phyloP scores from a whole-genome alignment of 371 early-diverging fungal genomes.

The Capillidium heterosporum region DNA sequence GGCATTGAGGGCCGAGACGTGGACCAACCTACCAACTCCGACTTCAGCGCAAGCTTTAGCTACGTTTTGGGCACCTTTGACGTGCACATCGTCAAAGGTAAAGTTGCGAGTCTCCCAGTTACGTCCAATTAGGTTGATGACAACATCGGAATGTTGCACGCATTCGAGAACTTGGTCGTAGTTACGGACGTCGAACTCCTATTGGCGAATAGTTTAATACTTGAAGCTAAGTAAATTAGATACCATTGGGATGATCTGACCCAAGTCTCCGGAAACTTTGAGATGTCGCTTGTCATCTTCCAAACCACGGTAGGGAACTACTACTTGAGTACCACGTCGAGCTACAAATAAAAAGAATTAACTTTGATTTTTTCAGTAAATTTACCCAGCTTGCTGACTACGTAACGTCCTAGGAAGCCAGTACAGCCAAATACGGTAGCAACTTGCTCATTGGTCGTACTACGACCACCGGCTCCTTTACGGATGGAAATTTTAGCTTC shows the following conservation, averaged over 20 bases:
- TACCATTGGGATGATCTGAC: slow-evolving; percentile 77
- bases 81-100: slow-evolving; percentile 62
- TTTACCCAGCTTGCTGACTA: slow-evolving; percentile 74
- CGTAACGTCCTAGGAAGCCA: slow-evolving; percentile 88
- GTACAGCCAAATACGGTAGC: slow-evolving; percentile 93
- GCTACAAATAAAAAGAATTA: slow-evolving; percentile 12
- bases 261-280: slow-evolving; percentile 85
- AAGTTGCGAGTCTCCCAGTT: slow-evolving; percentile 90
- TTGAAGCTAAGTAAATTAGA: neutral
- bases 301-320: slow-evolving; percentile 80
- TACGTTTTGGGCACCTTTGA: slow-evolving; percentile 63
- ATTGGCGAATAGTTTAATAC: neutral
- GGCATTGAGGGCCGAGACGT: slow-evolving; percentile 79
- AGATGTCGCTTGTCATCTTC: slow-evolving; percentile 67
- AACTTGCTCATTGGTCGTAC: slow-evolving; percentile 62
- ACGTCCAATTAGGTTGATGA: slow-evolving; percentile 85
- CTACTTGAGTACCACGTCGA: slow-evolving; percentile 71
- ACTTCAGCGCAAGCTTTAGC: slow-evolving; percentile 65
- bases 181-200: slow-evolving; percentile 81
- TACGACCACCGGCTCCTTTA: slow-evolving; percentile 27
- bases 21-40: slow-evolving; percentile 73
- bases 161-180: slow-evolving; percentile 61
- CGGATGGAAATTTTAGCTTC: neutral
- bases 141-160: slow-evolving; percentile 83
- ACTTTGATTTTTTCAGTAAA: neutral